Base-by-base conservation (phyloP, 805 yeast species). In the Sugiyamaella boreocaroliniensis region DNA sequence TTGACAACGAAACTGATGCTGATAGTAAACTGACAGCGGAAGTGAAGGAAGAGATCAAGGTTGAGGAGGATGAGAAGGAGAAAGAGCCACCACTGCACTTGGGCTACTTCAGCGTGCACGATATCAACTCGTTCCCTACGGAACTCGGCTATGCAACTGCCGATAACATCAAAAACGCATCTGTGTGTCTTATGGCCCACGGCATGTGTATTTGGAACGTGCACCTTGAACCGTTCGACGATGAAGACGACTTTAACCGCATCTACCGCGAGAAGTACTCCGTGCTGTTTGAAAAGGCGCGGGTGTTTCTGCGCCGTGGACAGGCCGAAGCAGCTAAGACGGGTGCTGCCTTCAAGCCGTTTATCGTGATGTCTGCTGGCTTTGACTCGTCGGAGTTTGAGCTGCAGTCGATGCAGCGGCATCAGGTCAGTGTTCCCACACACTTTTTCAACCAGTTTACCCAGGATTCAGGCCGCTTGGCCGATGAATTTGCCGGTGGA, bases 351-450 rank as follows among this genome's bases (percentile, higher is more conserved):
- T 81, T 79, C 64, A 77, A 76, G 56, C 79, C 82, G 0, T 58
- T 86, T 54, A 79, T 88, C 2, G 76, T 84, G n/a, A 74, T 87
- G 1, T 86, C 95, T 44, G 90, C 95, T 0, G 96, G 96, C 1
- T 88, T 87, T 65, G 96, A 87, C 69, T 95, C 93, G 1, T 81
- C 86, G 15, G 96, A 87, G 64, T 83, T 78, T 66, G 96, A 87
- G 64, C 82, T 82, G 53, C 79, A 80, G n/a, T 79, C 83, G 48
- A 88, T 87, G 95, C 95, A 87, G 67, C 73, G 95, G 50, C 95
- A 88, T 65, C 80, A 81, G 0, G 87, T 85, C 22, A 82, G 83
- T 61, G 89, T 87, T 10, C 96, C 96, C 2, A 86, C 95, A 0
- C 78, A 83, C 16, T 87, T 88, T 62, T 87, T 83, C 64, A 76